phyloP scores from a whole-genome alignment of 176 grass and related monocot genomes.

The Phoenix roebelenii region DNA sequence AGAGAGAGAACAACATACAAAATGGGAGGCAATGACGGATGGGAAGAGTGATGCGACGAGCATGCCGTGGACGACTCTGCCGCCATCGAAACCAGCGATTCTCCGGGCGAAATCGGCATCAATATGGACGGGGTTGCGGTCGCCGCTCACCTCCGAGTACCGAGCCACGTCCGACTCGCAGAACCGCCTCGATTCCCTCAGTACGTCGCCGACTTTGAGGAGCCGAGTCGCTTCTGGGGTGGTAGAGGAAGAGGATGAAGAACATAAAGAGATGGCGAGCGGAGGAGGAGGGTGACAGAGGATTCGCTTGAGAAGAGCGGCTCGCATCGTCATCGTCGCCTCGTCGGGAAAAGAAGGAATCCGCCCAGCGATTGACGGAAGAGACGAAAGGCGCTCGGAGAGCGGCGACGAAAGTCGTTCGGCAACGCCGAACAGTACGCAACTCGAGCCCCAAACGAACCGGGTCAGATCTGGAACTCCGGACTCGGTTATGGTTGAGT shows the following conservation, averaged over 20 bases:
- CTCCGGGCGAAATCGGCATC: slow-evolving; percentile 28
- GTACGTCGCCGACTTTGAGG: slow-evolving; percentile 29
- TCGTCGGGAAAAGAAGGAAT: too few relatives aligned
- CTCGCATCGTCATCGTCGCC: too few relatives aligned
- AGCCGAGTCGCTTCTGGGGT: not conserved
- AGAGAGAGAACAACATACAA: slow-evolving; percentile 12
- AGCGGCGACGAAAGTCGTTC: too few relatives aligned
- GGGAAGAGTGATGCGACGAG: slow-evolving; percentile 69
- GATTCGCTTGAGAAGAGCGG: too few relatives aligned
- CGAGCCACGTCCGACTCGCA: slow-evolving; percentile 37
- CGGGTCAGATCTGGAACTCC: too few relatives aligned
- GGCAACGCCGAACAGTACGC: too few relatives aligned
- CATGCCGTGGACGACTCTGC: slow-evolving; percentile 74
- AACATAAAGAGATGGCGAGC: too few relatives aligned
- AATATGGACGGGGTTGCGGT: slow-evolving; percentile 62
- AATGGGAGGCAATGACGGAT: slow-evolving; percentile 44
- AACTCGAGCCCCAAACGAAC: too few relatives aligned
- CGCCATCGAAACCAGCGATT: slow-evolving; percentile 33
- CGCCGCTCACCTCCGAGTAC: slow-evolving; percentile 44
- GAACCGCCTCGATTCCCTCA: slow-evolving; percentile 37
- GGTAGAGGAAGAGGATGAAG: not conserved
- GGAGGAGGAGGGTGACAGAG: too few relatives aligned
- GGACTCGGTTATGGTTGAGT: too few relatives aligned
- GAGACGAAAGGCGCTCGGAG: too few relatives aligned
- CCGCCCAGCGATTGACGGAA: too few relatives aligned